Percentiles rank a stretch among this genome's conserved stretches.
Conservation (phyloP, 2,329 filamentous ascomycete species). For the Aspergillus sp. region DNA sequence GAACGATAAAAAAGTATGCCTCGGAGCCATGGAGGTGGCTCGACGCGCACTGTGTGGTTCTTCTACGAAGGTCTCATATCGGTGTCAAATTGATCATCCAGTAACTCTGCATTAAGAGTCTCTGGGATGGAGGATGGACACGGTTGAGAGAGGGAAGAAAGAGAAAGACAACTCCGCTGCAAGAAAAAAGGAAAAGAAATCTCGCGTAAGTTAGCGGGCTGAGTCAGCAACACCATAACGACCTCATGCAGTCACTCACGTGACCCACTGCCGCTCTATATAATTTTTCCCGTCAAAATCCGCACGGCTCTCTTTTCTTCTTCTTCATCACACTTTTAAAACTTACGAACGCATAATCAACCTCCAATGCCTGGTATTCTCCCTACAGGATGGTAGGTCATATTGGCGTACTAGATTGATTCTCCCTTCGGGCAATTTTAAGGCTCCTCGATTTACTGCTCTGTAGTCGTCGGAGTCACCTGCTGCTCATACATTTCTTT, state of each 20-base stretch:
- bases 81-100: neutral
- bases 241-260: neutral
- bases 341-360: constrained; percentile 49
- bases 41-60: constrained; percentile 39
- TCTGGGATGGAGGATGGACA: neutral
- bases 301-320: neutral
- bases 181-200: neutral
- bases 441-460: constrained; percentile 26
- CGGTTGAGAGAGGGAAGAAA: neutral
- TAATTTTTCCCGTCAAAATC: neutral
- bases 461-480: constrained; percentile 36
- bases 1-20: constrained; percentile 43
- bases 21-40: constrained; percentile 34
- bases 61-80: neutral
- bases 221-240: neutral
- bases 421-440: constrained; percentile 23
- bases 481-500: constrained; percentile 37
- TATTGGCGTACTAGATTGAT: constrained; percentile 48
- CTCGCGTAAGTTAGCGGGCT: neutral
- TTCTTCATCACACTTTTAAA: constrained; percentile 39
- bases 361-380: constrained; percentile 39
- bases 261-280: constrained; percentile 18
- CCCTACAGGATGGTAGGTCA: constrained; percentile 46
- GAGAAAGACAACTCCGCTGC: neutral
- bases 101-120: neutral